Conservation (phyloP, 345 rosid genomes). For the Cochlearia excelsa region DNA sequence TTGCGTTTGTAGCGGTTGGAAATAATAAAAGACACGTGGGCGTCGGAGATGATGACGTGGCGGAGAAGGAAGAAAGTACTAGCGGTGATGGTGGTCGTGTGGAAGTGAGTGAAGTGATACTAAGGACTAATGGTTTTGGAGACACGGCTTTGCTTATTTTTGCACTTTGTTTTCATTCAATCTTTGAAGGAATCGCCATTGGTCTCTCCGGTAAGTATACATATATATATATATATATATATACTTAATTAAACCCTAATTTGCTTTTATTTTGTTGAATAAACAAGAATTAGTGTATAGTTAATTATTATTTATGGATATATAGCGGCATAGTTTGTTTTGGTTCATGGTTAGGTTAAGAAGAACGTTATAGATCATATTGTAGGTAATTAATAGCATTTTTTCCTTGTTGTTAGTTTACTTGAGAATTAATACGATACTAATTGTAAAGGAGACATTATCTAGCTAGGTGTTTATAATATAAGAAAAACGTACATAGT, state of each 20-base stretch:
- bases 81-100: slow-evolving; percentile 19
- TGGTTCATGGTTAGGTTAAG: too few relatives aligned
- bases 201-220: slow-evolving; percentile 58
- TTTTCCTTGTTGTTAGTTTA: too few relatives aligned
- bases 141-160: slow-evolving; percentile 69
- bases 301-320: too few relatives aligned
- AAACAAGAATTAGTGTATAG: too few relatives aligned
- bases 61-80: slow-evolving; percentile 20
- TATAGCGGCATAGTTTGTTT: too few relatives aligned
- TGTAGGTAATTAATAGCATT: too few relatives aligned
- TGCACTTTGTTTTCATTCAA: slow-evolving; percentile 77
- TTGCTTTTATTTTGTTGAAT: too few relatives aligned
- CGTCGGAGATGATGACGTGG: slow-evolving; percentile 31
- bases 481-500: too few relatives aligned
- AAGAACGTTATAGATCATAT: too few relatives aligned
- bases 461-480: too few relatives aligned
- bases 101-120: slow-evolving; percentile 38
- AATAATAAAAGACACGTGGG: slow-evolving; percentile 16
- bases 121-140: slow-evolving; percentile 49
- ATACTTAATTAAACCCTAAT: background rate
- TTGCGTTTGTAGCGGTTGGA: slow-evolving; percentile 41
- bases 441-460: too few relatives aligned
- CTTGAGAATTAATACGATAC: too few relatives aligned
- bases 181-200: slow-evolving; percentile 87
- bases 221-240: background rate